A percentile compares a stretch with the other conserved stretches of the same genome.
Conservation (phyloP, 208 protist genomes). For the Acanthamoeba sp. region DNA sequence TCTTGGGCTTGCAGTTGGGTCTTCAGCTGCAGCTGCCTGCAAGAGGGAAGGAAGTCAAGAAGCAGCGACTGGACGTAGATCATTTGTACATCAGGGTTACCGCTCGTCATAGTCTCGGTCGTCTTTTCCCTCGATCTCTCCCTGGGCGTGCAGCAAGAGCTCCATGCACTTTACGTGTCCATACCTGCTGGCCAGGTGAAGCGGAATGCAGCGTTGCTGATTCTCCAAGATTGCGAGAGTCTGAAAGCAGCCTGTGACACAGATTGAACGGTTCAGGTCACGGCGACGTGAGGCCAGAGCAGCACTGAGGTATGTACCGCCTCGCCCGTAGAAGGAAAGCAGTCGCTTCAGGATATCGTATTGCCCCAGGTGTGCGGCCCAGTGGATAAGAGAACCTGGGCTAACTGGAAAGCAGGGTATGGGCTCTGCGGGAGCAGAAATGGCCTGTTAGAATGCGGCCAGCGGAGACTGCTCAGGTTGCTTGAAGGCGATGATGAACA, state of each 20-base stretch:
- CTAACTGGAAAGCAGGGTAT: background rate
- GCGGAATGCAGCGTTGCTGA: background rate
- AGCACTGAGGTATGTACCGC: too few species aligned
- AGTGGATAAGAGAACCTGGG: slow-evolving; percentile 1
- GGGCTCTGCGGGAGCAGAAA: background rate
- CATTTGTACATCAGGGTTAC: too few species aligned
- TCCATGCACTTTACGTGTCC: background rate
- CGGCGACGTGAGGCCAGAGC: too few species aligned
- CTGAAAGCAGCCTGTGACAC: too few species aligned
- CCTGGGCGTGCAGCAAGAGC: background rate
- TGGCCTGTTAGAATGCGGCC: too few species aligned
- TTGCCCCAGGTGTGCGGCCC: background rate
- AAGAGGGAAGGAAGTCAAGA: background rate
- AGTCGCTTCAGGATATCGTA: background rate
- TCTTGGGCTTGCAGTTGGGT: background rate
- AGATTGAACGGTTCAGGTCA: too few species aligned
- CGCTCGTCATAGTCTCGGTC: background rate
- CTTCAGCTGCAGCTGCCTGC: background rate
- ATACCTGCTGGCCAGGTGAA: background rate
- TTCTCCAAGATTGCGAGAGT: background rate
- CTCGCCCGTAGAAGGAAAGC: background rate
- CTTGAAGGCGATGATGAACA: too few species aligned
- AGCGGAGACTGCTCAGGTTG: too few species aligned
- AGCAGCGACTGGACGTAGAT: too few species aligned
- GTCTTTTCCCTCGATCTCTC: background rate